phyloP scores from a whole-genome alignment of 169 alveolate genomes.

The Theileria annulata region DNA sequence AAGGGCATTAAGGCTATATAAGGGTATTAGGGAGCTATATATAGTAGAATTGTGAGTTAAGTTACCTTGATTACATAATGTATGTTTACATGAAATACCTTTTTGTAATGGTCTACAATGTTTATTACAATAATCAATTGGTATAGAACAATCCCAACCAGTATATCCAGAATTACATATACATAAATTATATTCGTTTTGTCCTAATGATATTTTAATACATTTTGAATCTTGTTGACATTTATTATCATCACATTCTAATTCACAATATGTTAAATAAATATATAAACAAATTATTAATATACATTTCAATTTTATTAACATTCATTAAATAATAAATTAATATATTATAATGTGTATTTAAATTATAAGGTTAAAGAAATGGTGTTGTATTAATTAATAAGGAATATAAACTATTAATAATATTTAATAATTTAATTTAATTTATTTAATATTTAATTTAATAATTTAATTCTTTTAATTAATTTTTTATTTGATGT shows the following conservation, averaged over 20 bases:
- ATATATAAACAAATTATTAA: too few relatives aligned
- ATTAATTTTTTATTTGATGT: neutral
- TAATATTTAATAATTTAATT: too few relatives aligned
- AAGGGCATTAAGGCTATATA: too few relatives aligned
- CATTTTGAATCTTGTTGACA: constrained; percentile 50
- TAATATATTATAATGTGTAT: neutral
- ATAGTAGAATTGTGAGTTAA: neutral
- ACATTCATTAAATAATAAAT: neutral
- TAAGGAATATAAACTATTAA: too few relatives aligned
- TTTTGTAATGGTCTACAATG: constrained; percentile 53
- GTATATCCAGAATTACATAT: constrained; percentile 56
- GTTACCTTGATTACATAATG: constrained; percentile 66
- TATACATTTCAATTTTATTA: neutral
- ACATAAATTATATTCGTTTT: constrained; percentile 28
- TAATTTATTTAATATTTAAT: neutral
- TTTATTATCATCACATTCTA: constrained; percentile 29
- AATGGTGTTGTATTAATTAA: too few relatives aligned
- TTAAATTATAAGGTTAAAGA: too few relatives aligned
- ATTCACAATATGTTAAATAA: too few relatives aligned
- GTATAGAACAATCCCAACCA: constrained; percentile 65
- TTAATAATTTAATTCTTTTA: neutral
- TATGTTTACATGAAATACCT: constrained; percentile 51
- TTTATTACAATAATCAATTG: constrained; percentile 55
- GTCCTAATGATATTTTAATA: constrained; percentile 15
- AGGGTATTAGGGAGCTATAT: neutral